These are phyloP conservation scores for Wallemia mellicola DNA, from an alignment of 1,284 basidiomycete species.

Conservation along the genomic window DNA sequence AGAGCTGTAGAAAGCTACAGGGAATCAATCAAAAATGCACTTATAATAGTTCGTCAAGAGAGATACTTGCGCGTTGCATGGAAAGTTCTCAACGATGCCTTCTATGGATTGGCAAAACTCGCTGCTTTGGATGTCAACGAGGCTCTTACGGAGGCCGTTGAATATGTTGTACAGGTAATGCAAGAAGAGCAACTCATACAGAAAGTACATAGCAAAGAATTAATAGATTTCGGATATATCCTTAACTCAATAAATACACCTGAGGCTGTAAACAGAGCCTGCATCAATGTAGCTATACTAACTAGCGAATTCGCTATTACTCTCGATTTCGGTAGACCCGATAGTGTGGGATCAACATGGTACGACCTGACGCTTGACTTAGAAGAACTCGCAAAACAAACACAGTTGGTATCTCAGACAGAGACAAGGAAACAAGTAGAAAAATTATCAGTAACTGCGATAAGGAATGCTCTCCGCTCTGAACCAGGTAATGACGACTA, in stretches of 20 bases:
- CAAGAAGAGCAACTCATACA: not conserved
- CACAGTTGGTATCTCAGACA: constrained; percentile 6
- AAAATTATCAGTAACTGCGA: constrained; percentile 28
- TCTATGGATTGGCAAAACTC: constrained; percentile 19
- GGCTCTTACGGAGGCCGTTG: not conserved
- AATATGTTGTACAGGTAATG: not conserved
- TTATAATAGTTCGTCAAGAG: constrained; percentile 27
- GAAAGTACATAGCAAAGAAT: constrained; percentile 3
- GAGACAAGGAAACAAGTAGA: constrained; percentile 15
- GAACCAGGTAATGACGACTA: constrained; percentile 42
- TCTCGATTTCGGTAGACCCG: constrained; percentile 30
- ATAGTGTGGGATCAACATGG: constrained; percentile 29
- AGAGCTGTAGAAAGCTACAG: constrained; percentile 45
- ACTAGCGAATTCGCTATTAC: constrained; percentile 43
- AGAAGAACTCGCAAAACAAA: constrained; percentile 21
- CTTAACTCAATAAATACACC: not conserved
- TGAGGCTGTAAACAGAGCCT: not conserved
- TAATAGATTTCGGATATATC: not conserved
- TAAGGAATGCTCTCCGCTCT: constrained; percentile 44
- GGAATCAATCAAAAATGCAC: constrained; percentile 25
- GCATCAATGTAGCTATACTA: constrained; percentile 25
- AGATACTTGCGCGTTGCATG: constrained; percentile 31
- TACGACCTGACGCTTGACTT: constrained; percentile 47
- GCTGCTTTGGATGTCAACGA: not conserved
- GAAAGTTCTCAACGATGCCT: constrained; percentile 58